Evolutionary conservation across 2,329 filamentous ascomycete genomes (phyloP).

Genomic region (Chaetothyriales sp.): DNA sequence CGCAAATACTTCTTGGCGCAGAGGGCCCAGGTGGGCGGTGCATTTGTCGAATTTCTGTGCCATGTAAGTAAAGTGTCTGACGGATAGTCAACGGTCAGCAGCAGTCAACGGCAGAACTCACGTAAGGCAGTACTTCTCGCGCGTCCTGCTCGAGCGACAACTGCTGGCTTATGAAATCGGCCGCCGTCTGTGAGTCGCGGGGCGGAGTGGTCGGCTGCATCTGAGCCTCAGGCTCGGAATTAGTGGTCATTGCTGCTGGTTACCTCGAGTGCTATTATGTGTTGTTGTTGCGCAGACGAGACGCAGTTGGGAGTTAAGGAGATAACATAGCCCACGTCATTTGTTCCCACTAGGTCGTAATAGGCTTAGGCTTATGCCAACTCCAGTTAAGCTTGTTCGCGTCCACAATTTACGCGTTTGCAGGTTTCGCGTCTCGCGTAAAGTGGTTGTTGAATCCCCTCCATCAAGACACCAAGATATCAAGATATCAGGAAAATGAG

Average conservation of each 20-base stretch:
- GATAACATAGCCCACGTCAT: neutral
- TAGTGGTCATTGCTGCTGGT: neutral
- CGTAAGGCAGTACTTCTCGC: constrained; percentile 84
- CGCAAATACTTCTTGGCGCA: constrained; percentile 80
- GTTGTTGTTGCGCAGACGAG: neutral
- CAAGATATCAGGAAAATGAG: constrained; percentile 29
- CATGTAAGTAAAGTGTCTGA: constrained; percentile 15
- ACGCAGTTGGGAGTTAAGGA: neutral
- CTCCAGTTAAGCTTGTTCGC: constrained; percentile 2
- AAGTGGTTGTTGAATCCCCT: neutral
- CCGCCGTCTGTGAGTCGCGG: neutral
- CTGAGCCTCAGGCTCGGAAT: neutral
- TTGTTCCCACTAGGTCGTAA: neutral
- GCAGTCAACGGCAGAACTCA: constrained; percentile 29
- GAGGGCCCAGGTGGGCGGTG: constrained; percentile 72
- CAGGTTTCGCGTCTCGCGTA: constrained; percentile 5
- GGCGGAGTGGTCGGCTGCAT: neutral
- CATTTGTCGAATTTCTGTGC: constrained; percentile 78
- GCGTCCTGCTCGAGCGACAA: constrained; percentile 87
- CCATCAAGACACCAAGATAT: neutral
- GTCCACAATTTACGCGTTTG: constrained; percentile 1
- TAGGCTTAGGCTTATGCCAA: neutral
- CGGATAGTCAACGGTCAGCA: constrained; percentile 11
- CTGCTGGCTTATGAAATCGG: constrained; percentile 64
- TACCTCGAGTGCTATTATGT: neutral